Base-by-base conservation (phyloP, 257 asterid genomes). In the Sherardia arvensis region DNA sequence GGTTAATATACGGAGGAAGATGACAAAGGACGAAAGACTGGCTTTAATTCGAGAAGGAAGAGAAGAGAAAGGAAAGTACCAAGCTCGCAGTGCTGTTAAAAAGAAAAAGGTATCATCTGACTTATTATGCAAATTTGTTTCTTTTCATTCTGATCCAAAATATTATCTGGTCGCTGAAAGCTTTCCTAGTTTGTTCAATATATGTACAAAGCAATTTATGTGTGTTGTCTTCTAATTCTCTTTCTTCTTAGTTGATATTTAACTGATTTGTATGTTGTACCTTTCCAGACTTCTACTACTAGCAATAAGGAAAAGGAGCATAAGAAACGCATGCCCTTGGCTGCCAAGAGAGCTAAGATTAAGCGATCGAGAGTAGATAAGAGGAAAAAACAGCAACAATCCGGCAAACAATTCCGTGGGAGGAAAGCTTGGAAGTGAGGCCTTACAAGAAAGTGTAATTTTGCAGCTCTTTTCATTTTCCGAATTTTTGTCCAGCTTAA, bases 371-470 rank as follows among this genome's bases (percentile, higher is more conserved):
- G 88, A 26, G 45, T 32, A 20, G 78, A 75, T 62, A 89, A 81
- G 77, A 87, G 82, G 86, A 86, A 21, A 62, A 68, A 68, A 58
- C 67, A 65, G 29, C 66, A 66, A 15, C 75, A 74, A 0, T 32
- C 91, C 1, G 83, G 87, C 74, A 89, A 83, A 59, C 95, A 92
- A 62, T 87, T 86, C 73, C 90, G 95, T 26, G 98, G 97, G 47
- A 83, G 87, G 76, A 92, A 89, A 79, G 98, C 98, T 63, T 92
- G 98, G 98, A 92, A 92, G 70, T 85, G 79, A 57, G 77, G 29
- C 43, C 62, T 6, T 28, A 9, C 30, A 22, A 53, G 59, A 53
- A 53, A 21, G 32, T n/a, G 10, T 8, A 11, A 9, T 54, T 54
- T 54, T 54, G 59, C 26, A 54, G 59, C 10, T 34, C 43, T 43